phyloP scores from a whole-genome alignment of 805 yeast species.

The Saturnispora gosingensis region DNA sequence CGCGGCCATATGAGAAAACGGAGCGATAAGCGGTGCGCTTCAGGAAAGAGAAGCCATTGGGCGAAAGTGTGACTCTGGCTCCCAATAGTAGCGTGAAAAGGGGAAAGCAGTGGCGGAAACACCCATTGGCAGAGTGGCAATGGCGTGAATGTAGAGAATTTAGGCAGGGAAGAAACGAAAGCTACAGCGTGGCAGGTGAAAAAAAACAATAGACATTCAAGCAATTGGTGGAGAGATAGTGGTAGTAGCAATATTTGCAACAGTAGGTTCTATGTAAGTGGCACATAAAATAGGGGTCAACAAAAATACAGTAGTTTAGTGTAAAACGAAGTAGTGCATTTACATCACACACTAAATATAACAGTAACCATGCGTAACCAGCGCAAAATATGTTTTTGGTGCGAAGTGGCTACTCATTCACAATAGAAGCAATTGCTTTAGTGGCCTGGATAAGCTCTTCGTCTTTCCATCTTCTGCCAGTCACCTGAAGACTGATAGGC shows the following conservation, averaged over 20 bases:
- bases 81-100: not conserved
- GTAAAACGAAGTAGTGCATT: not conserved
- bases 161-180: not conserved
- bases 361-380: not conserved
- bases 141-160: not conserved
- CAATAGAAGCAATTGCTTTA: slow-evolving; percentile 29
- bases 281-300: no score
- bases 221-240: not conserved
- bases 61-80: not conserved
- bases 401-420: slow-evolving; percentile 13
- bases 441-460: slow-evolving; percentile 40
- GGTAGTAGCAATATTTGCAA: not conserved
- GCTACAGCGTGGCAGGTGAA: not conserved
- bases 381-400: not conserved
- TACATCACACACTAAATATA: not conserved
- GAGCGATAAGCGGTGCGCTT: not conserved
- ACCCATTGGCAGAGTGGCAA: not conserved
- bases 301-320: not conserved
- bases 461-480: slow-evolving; percentile 42
- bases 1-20: not conserved
- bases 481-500: slow-evolving; percentile 42
- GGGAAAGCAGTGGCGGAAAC: not conserved
- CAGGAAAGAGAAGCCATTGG: not conserved
- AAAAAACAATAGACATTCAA: not conserved
- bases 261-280: not conserved